Percentiles rank a stretch among this genome's conserved stretches.
Conservation (phyloP, 805 yeast species). For the Saturnispora zaruensis region DNA sequence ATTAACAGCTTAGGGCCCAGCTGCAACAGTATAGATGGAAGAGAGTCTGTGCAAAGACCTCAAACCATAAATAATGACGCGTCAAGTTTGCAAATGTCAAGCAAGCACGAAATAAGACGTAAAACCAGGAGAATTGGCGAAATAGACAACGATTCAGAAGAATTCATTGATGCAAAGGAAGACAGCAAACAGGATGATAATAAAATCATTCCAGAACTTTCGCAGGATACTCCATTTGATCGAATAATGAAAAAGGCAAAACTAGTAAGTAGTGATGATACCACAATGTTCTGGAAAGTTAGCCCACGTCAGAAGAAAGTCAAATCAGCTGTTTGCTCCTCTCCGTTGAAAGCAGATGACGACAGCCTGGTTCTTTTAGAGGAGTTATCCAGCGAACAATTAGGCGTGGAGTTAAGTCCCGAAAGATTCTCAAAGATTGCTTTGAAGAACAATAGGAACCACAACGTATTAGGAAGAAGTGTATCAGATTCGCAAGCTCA, state of each 20-base stretch:
- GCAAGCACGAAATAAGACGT: neutral
- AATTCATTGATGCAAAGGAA: neutral
- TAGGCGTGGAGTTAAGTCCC: slow-evolving; percentile 3
- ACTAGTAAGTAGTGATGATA: slow-evolving; percentile 6
- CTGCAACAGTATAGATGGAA: neutral
- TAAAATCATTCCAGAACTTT: neutral
- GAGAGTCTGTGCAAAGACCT: neutral
- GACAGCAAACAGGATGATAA: neutral
- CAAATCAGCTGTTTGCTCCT: neutral
- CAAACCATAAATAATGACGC: neutral
- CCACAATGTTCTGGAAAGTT: slow-evolving; percentile 7
- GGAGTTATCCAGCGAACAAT: neutral
- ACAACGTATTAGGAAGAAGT: neutral
- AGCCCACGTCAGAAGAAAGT: slow-evolving; percentile 6
- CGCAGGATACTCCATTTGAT: neutral
- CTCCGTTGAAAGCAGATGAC: slow-evolving; percentile 2
- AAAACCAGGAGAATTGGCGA: slow-evolving; percentile 2
- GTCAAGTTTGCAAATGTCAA: slow-evolving; percentile 1
- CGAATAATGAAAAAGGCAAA: neutral
- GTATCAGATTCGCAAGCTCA: neutral
- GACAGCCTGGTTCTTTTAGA: slow-evolving; percentile 1
- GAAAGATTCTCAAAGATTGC: neutral
- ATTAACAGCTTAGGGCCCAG: neutral
- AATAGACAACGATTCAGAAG: neutral
- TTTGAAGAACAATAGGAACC: neutral